Percentiles rank a stretch among this genome's conserved stretches.
These are phyloP conservation scores for Aspergillus cristatus DNA, from an alignment of 495 filamentous ascomycete species.

Conservation along the genomic window DNA sequence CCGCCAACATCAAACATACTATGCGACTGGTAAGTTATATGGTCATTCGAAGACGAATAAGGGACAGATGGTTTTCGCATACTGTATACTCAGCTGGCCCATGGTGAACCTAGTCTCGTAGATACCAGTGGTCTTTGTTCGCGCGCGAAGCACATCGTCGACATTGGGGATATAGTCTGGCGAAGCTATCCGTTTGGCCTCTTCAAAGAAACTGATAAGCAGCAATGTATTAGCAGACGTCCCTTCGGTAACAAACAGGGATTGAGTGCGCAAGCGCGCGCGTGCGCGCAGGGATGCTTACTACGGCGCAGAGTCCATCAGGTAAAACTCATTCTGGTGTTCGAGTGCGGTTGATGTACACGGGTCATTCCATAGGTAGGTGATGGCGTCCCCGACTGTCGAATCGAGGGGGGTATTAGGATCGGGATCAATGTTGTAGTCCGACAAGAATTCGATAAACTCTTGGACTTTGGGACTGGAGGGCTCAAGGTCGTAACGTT, in stretches of 20 bases:
- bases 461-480: slow-evolving; percentile 59
- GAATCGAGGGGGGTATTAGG: slow-evolving; percentile 71
- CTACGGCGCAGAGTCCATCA: slow-evolving; percentile 99
- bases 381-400: slow-evolving; percentile 72
- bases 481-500: slow-evolving; percentile 75
- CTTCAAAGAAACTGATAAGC: slow-evolving; percentile 76
- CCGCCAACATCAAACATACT: slow-evolving; percentile 99
- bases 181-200: slow-evolving; percentile 76
- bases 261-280: too few species aligned
- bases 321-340: slow-evolving; percentile 92
- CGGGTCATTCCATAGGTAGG: slow-evolving; percentile 82
- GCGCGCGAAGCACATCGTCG: slow-evolving; percentile 83
- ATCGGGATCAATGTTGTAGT: slow-evolving; percentile 84
- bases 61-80: slow-evolving; percentile 25
- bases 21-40: slow-evolving; percentile 10
- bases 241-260: too few species aligned
- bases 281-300: too few species aligned
- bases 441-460: slow-evolving; percentile 67
- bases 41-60: not conserved
- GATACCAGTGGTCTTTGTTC: slow-evolving; percentile 99
- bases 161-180: slow-evolving; percentile 83
- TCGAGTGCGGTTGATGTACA: slow-evolving; percentile 79
- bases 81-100: slow-evolving; percentile 98
- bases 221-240: slow-evolving; percentile 14
- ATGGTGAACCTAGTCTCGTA: slow-evolving; percentile 97